phyloP scores from a whole-genome alignment of 352 stramenopile genomes.

The Globisporangium emineosum region DNA sequence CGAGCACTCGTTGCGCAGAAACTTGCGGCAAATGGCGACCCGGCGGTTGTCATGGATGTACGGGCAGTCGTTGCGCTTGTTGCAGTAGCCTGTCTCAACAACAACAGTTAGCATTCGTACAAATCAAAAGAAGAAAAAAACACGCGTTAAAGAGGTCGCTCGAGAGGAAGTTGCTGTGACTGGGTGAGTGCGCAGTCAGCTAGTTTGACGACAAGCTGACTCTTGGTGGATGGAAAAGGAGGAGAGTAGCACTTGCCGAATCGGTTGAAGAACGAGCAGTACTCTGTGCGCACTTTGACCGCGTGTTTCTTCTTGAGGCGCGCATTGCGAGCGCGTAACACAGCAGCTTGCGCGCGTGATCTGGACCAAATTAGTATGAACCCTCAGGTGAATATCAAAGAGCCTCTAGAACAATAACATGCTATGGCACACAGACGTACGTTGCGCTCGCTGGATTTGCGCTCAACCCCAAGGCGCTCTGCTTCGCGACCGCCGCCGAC shows the following conservation, averaged over 20 bases:
- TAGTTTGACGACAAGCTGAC: neutral
- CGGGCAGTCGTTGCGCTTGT: constrained; percentile 73
- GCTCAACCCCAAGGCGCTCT: neutral
- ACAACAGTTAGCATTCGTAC: constrained; percentile 4
- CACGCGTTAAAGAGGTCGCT: neutral
- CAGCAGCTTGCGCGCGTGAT: constrained; percentile 45
- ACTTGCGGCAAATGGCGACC: constrained; percentile 80
- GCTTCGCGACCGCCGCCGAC: constrained; percentile 7
- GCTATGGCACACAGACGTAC: constrained; percentile 24
- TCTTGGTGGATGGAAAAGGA: neutral
- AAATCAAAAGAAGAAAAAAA: neutral
- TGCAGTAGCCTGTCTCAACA: constrained; percentile 59
- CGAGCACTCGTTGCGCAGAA: constrained; percentile 60
- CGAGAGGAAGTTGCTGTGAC: neutral
- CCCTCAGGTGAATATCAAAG: neutral
- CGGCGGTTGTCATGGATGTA: constrained; percentile 84
- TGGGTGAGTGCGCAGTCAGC: neutral
- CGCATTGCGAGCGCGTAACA: constrained; percentile 45
- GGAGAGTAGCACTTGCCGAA: constrained; percentile 55
- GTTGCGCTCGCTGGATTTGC: constrained; percentile 21
- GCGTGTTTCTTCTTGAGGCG: constrained; percentile 31
- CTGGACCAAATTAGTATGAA: neutral
- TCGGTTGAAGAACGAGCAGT: constrained; percentile 82
- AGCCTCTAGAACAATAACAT: neutral
- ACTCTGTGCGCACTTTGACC: constrained; percentile 53